Evolutionary conservation across 179 eudicot species (phyloP), one percentile per base, ranked within the genome.

Genomic region (Actinidia chinensis): DNA sequence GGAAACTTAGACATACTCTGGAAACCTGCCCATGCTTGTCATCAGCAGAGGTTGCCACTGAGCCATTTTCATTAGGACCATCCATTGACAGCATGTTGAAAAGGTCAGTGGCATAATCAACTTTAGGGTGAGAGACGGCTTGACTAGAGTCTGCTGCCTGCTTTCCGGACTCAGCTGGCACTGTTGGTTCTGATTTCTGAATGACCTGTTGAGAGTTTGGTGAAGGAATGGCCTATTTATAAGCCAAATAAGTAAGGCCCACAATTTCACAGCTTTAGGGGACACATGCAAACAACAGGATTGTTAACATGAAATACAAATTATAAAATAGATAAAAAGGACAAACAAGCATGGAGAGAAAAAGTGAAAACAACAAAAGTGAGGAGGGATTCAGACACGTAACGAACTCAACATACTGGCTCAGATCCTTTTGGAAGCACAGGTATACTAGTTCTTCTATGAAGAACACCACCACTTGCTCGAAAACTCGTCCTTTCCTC

Each of bases 341-440:
- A 25, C 64, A 61, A 60, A 67, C 48, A 51, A 66, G 65, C 10
- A 59, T 55, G 55, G 20, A 70, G 8, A 72, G 52, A 75, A 17
- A 40, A 10, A 68, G 61, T 44, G 48, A 76, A 63, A 5, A 17
- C 36, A 51, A 46, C 72, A 56, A 44, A 56, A 47, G 33, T 10
- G 76, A 52, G 68, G 74, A 60, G 33, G 13, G 63, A 80, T 69
- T 47, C 20, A 68, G 43, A 6, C 28, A 64, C 75, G 25, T 50
- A 78, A 46, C n/a, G 43, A 79, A 66, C 78, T 59, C 22, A 28
- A 82, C 83, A 55, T 88, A 93, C 98, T 73, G 80, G 88, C 60
- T 94, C 92, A 78, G 87, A 78, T 79, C 92, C 97, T 84, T 78
- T 91, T 28, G 97, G 93, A 80, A 98, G 97, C 68, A 86, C 87